Conservation (phyloP, 2,329 filamentous ascomycete genomes). For the Xylariaceae sp. region DNA sequence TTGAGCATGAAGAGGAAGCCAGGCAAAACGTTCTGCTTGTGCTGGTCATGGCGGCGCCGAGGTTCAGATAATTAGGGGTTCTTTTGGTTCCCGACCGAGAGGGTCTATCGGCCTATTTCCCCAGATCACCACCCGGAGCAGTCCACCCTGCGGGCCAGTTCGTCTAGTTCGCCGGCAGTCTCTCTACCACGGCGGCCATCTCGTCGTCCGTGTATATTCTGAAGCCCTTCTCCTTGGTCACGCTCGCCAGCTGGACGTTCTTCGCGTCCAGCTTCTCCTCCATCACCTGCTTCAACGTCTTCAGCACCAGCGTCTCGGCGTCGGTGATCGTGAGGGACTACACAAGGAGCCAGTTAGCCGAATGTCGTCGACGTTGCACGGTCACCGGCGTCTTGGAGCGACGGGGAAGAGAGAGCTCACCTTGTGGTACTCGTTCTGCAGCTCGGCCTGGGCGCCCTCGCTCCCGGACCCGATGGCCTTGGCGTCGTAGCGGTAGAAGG, state of each 20-base stretch:
- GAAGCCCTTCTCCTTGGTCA: slow-evolving; percentile 96
- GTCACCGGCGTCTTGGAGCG: too few relatives aligned
- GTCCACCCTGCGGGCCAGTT: too few relatives aligned
- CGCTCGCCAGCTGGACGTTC: slow-evolving; percentile 96
- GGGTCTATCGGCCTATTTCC: too few relatives aligned
- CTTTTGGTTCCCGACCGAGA: too few relatives aligned
- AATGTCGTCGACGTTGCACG: too few relatives aligned
- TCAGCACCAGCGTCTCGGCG: slow-evolving; percentile 89
- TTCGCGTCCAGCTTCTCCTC: slow-evolving; percentile 99
- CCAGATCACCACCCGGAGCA: too few relatives aligned
- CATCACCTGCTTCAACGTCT: slow-evolving; percentile 99
- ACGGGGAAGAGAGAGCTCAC: too few relatives aligned
- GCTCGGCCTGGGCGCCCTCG: slow-evolving; percentile 92
- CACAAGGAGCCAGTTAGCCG: slow-evolving; percentile 2
- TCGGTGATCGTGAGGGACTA: slow-evolving; percentile 84
- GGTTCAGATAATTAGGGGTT: too few relatives aligned
- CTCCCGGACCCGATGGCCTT: slow-evolving; percentile 98
- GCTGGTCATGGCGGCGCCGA: too few relatives aligned
- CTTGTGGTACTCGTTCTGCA: slow-evolving; percentile 99
- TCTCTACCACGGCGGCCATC: slow-evolving; percentile 87
- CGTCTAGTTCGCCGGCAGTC: slow-evolving; percentile 60
- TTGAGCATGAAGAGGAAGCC: too few relatives aligned
- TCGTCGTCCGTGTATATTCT: slow-evolving; percentile 97
- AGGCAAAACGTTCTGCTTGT: too few relatives aligned
- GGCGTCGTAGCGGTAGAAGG: slow-evolving; percentile 97